A percentile compares a stretch with the other conserved stretches of the same genome.
Evolutionary conservation across 441 rosid species (phyloP).

Genomic region (Adansonia gregorii): DNA sequence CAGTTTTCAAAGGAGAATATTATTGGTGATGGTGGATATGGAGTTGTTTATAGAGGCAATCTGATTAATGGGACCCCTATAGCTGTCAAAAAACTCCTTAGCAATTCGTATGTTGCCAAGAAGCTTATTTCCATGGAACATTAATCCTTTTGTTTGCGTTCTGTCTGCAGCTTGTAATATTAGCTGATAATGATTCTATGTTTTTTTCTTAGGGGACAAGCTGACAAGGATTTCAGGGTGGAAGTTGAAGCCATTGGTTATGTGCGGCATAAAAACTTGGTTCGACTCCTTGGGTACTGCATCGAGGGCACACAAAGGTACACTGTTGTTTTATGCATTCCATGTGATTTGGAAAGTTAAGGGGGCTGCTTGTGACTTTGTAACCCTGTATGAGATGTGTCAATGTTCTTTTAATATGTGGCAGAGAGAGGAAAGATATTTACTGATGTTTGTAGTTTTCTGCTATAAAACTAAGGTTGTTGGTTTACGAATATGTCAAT

Average conservation of each 20-base stretch:
- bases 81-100: constrained; percentile 76
- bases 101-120: constrained; percentile 56
- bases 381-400: not conserved
- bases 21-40: constrained; percentile 85
- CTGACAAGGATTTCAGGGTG: constrained; percentile 77
- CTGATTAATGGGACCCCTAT: constrained; percentile 59
- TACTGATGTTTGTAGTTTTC: constrained; percentile 5
- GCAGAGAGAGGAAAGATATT: constrained; percentile 16
- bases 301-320: constrained; percentile 79
- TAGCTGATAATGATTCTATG: not conserved
- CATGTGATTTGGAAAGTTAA: constrained; percentile 12
- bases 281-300: constrained; percentile 78
- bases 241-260: constrained; percentile 83
- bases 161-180: constrained; percentile 1
- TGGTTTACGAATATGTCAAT: constrained; percentile 76
- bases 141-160: constrained; percentile 7
- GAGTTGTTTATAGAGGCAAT: constrained; percentile 69
- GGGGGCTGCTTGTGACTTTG: not conserved
- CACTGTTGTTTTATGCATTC: not conserved
- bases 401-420: not conserved
- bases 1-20: constrained; percentile 64
- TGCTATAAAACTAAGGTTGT: constrained; percentile 43
- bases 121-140: not conserved
- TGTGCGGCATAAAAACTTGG: constrained; percentile 79
- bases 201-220: constrained; percentile 57